phyloP scores from a whole-genome alignment of 768 basidiomycete species.

The Leccinum variicolor region DNA sequence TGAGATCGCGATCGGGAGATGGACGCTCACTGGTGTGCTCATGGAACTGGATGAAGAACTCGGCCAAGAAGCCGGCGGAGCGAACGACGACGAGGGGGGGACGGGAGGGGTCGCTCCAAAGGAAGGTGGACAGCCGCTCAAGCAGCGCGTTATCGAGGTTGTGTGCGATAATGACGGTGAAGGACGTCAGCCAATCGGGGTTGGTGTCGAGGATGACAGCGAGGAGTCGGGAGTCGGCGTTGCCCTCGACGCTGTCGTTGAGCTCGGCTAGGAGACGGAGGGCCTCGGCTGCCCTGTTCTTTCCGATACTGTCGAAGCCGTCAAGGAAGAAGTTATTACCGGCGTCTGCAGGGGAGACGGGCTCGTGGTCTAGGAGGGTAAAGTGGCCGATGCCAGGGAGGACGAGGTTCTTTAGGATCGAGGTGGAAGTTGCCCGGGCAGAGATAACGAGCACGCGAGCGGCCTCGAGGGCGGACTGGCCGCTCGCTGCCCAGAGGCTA shows the following conservation, averaged over 20 bases:
- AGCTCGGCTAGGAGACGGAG: slow-evolving; percentile 77
- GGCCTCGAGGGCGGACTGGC: slow-evolving; percentile 85
- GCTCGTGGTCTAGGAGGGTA: slow-evolving; percentile 73
- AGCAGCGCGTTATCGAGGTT: slow-evolving; percentile 63
- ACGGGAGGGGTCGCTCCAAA: slow-evolving; percentile 62
- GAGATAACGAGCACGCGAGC: slow-evolving; percentile 80
- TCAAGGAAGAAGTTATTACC: slow-evolving; percentile 95
- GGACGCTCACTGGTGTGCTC: slow-evolving; percentile 72
- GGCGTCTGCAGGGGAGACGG: slow-evolving; percentile 69
- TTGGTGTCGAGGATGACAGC: slow-evolving; percentile 54
- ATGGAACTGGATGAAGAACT: slow-evolving; percentile 84
- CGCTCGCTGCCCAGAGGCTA: slow-evolving; percentile 91
- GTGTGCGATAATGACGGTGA: slow-evolving; percentile 81
- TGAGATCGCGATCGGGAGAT: neutral
- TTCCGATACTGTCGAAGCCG: slow-evolving; percentile 62
- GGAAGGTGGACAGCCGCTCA: slow-evolving; percentile 54
- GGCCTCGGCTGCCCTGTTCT: slow-evolving; percentile 74
- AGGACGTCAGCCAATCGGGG: slow-evolving; percentile 54
- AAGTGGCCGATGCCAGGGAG: slow-evolving; percentile 96
- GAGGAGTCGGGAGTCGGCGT: slow-evolving; percentile 54
- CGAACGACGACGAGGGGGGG: slow-evolving; percentile 76
- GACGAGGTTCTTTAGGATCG: slow-evolving; percentile 89
- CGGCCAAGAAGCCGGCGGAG: slow-evolving; percentile 87
- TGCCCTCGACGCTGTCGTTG: slow-evolving; percentile 81
- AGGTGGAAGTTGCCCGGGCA: slow-evolving; percentile 79